Percentiles rank a stretch among this genome's conserved stretches.
phyloP scores from a whole-genome alignment of 2,329 filamentous ascomycete species.

The Plenodomus biglobosus region DNA sequence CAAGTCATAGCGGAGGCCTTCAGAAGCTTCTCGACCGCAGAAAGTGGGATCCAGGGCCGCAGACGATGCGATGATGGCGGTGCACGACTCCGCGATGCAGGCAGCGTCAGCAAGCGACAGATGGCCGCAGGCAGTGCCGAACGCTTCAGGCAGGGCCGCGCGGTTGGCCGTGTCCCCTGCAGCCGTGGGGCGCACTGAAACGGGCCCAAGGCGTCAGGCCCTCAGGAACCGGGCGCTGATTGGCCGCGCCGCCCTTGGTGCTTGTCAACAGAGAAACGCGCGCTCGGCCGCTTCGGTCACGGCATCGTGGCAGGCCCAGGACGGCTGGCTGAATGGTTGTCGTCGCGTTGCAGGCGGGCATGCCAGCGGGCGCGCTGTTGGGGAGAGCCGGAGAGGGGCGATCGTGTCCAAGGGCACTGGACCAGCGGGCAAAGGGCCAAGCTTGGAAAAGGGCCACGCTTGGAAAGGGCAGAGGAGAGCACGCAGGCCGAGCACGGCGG shows the following conservation, averaged over 20 bases:
- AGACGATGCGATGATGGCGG: background rate
- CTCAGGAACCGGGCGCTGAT: background rate
- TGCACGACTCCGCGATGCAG: background rate
- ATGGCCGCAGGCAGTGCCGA: background rate
- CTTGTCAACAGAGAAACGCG: background rate
- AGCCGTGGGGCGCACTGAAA: background rate
- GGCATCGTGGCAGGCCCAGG: conserved; percentile 3
- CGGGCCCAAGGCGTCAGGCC: background rate
- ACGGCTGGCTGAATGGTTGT: conserved; percentile 1
- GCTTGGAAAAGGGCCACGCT: too few species aligned
- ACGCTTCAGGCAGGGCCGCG: conserved; percentile 4
- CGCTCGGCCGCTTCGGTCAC: background rate
- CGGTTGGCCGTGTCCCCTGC: conserved; percentile 1
- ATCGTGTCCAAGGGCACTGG: too few species aligned
- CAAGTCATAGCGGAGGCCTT: background rate
- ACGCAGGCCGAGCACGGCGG: too few species aligned
- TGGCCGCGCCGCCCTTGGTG: background rate
- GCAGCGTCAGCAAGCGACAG: conserved; percentile 9
- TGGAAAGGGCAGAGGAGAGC: too few species aligned
- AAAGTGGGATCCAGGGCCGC: background rate
- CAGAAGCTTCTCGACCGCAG: conserved; percentile 2
- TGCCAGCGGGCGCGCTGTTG: too few species aligned
- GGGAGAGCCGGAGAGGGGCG: background rate
- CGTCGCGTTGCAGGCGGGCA: background rate
- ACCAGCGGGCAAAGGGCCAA: too few species aligned